Percentiles rank a stretch among this genome's conserved stretches.
Conservation (phyloP, 306 rosid species). For the Lotus japonicus region DNA sequence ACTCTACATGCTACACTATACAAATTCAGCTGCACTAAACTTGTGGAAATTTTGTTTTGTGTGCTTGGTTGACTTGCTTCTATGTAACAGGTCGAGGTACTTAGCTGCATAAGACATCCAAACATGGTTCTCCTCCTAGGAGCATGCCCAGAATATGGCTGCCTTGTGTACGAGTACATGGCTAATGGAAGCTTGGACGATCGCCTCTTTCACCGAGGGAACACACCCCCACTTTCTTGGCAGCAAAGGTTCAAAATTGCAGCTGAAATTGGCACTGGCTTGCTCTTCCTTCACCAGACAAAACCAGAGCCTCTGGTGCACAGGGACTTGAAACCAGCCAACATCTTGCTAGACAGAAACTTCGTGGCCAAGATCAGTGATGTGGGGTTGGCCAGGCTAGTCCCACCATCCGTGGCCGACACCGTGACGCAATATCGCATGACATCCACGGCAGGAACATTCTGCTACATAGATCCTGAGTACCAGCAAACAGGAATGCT, state of each 20-base stretch:
- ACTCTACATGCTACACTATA: too few species aligned
- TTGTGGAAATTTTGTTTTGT: neutral
- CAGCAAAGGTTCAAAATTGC: constrained; percentile 41
- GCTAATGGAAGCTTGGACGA: constrained; percentile 36
- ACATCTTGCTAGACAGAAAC: constrained; percentile 39
- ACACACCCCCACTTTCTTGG: constrained; percentile 28
- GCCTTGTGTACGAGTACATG: constrained; percentile 40
- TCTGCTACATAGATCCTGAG: constrained; percentile 44
- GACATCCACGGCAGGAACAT: constrained; percentile 38
- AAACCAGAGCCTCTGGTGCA: constrained; percentile 45
- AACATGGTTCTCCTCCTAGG: constrained; percentile 49
- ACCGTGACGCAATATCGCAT: constrained; percentile 28
- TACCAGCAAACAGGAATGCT: constrained; percentile 44
- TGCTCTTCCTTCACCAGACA: constrained; percentile 42
- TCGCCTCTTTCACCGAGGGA: constrained; percentile 25
- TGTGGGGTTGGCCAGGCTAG: constrained; percentile 39
- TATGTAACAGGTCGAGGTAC: constrained; percentile 30
- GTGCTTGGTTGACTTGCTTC: too few species aligned
- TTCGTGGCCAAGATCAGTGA: constrained; percentile 35
- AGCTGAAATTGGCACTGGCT: constrained; percentile 33
- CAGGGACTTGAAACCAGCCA: constrained; percentile 40
- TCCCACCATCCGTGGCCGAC: constrained; percentile 33
- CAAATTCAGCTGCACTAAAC: neutral
- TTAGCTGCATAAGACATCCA: constrained; percentile 43
- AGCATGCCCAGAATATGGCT: constrained; percentile 43